phyloP scores from a whole-genome alignment of 2,329 filamentous ascomycete genomes.

The Scleromitrula shiraiana region DNA sequence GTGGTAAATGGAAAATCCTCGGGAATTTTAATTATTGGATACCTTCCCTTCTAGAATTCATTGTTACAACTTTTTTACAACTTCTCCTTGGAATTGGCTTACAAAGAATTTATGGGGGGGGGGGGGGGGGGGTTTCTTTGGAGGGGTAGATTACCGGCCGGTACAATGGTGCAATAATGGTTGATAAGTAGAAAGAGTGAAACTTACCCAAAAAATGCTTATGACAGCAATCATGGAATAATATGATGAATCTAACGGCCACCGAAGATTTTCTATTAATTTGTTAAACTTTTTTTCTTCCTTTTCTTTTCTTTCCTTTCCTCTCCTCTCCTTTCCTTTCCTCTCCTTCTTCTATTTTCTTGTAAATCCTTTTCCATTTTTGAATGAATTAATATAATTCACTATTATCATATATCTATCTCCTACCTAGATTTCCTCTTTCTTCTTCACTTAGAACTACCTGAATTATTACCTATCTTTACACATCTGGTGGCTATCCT shows the following conservation, averaged over 20 bases:
- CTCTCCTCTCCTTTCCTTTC: not conserved
- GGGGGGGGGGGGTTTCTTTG: no score
- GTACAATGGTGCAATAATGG: no score
- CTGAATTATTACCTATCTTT: not conserved
- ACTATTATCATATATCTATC: not conserved
- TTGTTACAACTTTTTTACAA: no score
- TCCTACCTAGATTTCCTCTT: not conserved
- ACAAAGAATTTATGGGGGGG: constrained; percentile 9
- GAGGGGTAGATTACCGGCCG: constrained; percentile 4
- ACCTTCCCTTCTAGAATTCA: no score
- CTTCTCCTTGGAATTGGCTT: no score
- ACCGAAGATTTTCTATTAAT: not conserved
- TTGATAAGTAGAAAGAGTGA: no score
- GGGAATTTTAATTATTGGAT: not conserved
- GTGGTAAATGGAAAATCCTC: not conserved
- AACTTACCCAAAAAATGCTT: no score
- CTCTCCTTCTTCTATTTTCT: constrained; percentile 2
- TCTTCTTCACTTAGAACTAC: not conserved
- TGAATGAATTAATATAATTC: not conserved
- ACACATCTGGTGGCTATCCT: not conserved
- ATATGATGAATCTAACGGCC: not conserved
- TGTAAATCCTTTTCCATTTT: not conserved
- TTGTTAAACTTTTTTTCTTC: not conserved
- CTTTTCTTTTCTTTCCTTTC: constrained; percentile 1
- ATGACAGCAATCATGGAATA: constrained; percentile 4